Percentiles rank a stretch among this genome's conserved stretches.
phyloP scores from a whole-genome alignment of 2,329 filamentous ascomycete species.

The Exophiala aquamarina region DNA sequence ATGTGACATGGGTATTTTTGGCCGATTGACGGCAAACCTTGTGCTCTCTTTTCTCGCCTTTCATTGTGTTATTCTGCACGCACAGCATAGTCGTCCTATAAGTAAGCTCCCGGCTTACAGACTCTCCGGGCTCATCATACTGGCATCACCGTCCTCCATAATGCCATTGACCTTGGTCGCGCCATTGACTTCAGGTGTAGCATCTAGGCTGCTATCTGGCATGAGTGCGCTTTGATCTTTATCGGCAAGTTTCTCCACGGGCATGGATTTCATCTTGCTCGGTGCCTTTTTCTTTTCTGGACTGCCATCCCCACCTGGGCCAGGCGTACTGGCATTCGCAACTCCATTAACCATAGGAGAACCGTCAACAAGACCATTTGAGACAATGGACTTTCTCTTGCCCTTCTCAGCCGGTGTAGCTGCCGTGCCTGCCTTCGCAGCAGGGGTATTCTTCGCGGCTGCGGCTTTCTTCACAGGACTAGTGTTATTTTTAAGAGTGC shows the following conservation, averaged over 20 bases:
- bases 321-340: constrained; percentile 15
- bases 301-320: constrained; percentile 21
- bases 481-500: constrained; percentile 32
- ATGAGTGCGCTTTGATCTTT: background rate
- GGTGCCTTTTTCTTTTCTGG: constrained; percentile 31
- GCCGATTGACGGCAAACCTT: too few species aligned
- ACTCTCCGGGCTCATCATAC: constrained; percentile 85
- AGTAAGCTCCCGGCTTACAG: constrained; percentile 8
- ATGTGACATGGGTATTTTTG: too few species aligned
- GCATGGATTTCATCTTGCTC: constrained; percentile 13
- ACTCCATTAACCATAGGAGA: constrained; percentile 21
- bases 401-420: constrained; percentile 22
- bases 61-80: too few species aligned
- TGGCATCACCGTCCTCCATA: constrained; percentile 58
- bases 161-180: constrained; percentile 33
- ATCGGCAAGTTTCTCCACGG: background rate
- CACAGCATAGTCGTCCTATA: background rate
- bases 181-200: constrained; percentile 12
- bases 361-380: constrained; percentile 18
- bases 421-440: constrained; percentile 12
- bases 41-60: too few species aligned
- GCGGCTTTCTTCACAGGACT: constrained; percentile 44
- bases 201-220: constrained; percentile 3
- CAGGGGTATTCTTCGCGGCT: constrained; percentile 23
- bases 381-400: constrained; percentile 23